Percentiles rank a stretch among this genome's conserved stretches.
phyloP scores from a whole-genome alignment of 2,329 filamentous ascomycete genomes.

The Claviceps arundinis region DNA sequence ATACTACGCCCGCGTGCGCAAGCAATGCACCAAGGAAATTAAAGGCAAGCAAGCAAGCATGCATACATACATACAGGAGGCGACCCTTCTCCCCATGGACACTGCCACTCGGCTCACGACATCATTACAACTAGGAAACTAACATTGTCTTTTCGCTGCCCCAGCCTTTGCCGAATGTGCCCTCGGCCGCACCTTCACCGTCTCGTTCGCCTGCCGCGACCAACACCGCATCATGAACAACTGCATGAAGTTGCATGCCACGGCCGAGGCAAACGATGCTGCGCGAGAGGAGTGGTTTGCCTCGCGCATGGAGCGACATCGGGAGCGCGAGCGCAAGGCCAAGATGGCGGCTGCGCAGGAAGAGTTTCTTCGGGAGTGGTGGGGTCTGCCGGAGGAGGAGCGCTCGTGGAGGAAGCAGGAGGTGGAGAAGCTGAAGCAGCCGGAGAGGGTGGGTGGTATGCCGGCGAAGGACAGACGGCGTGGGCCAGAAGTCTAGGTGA shows the following conservation, averaged over 20 bases:
- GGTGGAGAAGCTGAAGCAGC: constrained; percentile 35
- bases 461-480: constrained; percentile 22
- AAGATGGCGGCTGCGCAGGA: constrained; percentile 48
- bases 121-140: neutral
- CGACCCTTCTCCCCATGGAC: neutral
- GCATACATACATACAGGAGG: neutral
- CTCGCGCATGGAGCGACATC: constrained; percentile 54
- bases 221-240: constrained; percentile 79
- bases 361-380: constrained; percentile 53
- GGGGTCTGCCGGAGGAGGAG: constrained; percentile 47
- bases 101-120: neutral
- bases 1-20: constrained; percentile 67
- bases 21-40: constrained; percentile 63
- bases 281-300: constrained; percentile 92
- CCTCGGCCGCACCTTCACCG: constrained; percentile 69
- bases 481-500: neutral
- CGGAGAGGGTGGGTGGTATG: constrained; percentile 43
- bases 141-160: neutral
- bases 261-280: constrained; percentile 70
- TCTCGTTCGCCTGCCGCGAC: constrained; percentile 72
- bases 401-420: constrained; percentile 34
- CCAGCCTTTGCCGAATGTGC: constrained; percentile 81
- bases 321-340: constrained; percentile 51
- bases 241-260: constrained; percentile 84
- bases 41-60: constrained; percentile 42